Conservation (phyloP, 306 rosid genomes). For the Prunus davidiana region DNA sequence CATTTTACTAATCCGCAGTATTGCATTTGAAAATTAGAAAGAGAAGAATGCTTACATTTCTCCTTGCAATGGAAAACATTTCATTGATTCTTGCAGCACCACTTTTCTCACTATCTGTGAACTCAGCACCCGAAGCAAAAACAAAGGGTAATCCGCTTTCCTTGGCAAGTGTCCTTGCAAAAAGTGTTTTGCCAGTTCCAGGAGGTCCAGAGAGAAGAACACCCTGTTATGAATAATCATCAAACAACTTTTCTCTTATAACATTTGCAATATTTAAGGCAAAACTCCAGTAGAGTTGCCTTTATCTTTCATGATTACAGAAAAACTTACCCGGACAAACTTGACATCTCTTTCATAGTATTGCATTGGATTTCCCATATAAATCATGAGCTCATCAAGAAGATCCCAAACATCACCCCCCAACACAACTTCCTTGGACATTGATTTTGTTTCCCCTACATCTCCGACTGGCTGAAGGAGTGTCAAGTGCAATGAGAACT, state of each 20-base stretch:
- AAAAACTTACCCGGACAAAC: slow-evolving; percentile 82
- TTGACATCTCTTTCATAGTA: slow-evolving; percentile 83
- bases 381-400: slow-evolving; percentile 94
- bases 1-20: background rate
- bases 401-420: slow-evolving; percentile 99
- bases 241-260: slow-evolving; percentile 20
- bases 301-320: slow-evolving; percentile 7
- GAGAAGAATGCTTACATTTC: slow-evolving; percentile 59
- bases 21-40: background rate
- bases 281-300: slow-evolving; percentile 16
- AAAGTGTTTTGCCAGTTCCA: slow-evolving; percentile 97
- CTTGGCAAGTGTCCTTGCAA: slow-evolving; percentile 92
- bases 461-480: slow-evolving; percentile 77
- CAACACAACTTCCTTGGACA: slow-evolving; percentile 88
- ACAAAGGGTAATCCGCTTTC: slow-evolving; percentile 94
- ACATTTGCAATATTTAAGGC: slow-evolving; percentile 13
- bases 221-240: slow-evolving; percentile 56
- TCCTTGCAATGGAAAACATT: slow-evolving; percentile 89
- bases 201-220: slow-evolving; percentile 99
- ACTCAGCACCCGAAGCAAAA: slow-evolving; percentile 98
- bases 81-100: slow-evolving; percentile 88
- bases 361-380: slow-evolving; percentile 98
- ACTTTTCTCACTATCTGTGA: slow-evolving; percentile 94
- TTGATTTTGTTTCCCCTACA: slow-evolving; percentile 75
- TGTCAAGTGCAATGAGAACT: slow-evolving; percentile 15